These are phyloP conservation scores for Leccinum imitatum DNA, from an alignment of 768 basidiomycete species.

Conservation along the genomic window DNA sequence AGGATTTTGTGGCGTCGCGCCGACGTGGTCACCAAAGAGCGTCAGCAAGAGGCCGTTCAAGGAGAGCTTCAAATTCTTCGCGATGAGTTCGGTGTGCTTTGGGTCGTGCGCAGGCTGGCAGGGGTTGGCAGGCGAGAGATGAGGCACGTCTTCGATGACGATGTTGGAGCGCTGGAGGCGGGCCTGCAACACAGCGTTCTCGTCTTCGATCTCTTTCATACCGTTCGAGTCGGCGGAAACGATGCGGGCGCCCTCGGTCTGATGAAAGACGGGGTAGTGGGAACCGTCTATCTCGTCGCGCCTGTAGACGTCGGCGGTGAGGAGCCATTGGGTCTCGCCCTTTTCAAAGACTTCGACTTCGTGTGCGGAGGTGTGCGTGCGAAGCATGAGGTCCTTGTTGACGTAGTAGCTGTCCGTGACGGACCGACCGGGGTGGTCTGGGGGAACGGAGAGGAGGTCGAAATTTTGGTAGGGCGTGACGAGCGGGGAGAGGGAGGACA, in stretches of 20 bases:
- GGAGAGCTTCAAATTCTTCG: conserved; percentile 85
- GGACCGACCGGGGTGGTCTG: conserved; percentile 90
- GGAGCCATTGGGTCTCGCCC: conserved; percentile 80
- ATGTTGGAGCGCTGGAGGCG: conserved; percentile 73
- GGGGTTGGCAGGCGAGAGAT: conserved; percentile 73
- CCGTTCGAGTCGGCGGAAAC: conserved; percentile 60
- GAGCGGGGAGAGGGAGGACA: conserved; percentile 80
- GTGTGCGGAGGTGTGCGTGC: conserved; percentile 98
- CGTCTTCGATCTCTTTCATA: conserved; percentile 62
- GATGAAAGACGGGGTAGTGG: conserved; percentile 98
- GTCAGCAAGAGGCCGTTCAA: conserved; percentile 83
- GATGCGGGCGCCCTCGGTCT: conserved; percentile 92
- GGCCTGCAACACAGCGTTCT: conserved; percentile 63
- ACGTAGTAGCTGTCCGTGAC: conserved; percentile 95
- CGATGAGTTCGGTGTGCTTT: conserved; percentile 65
- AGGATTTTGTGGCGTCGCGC: conserved; percentile 58
- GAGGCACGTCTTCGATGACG: conserved; percentile 82
- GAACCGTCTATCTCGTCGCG: conserved; percentile 97
- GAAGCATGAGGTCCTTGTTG: conserved; percentile 86
- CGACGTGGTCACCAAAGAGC: conserved; percentile 68
- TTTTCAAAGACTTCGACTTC: conserved; percentile 87
- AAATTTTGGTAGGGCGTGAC: conserved; percentile 93
- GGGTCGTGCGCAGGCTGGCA: conserved; percentile 79
- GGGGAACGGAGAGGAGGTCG: conserved; percentile 92
- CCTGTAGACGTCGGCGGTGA: conserved; percentile 96